Conservation (phyloP, 2,329 filamentous ascomycete species). For the Xylariomycetidae sp. region DNA sequence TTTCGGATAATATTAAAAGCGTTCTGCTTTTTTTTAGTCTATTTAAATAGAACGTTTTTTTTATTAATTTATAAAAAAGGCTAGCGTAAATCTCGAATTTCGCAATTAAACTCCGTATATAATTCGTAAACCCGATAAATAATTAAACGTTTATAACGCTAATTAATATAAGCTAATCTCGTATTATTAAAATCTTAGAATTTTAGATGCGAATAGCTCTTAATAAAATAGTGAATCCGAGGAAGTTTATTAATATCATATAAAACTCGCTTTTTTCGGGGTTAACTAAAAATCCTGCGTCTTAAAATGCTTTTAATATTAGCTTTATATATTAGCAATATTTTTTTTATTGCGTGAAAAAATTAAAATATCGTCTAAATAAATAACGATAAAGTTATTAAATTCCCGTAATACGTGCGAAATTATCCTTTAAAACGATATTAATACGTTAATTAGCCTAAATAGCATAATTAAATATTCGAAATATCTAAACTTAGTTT, state of each 20-base stretch:
- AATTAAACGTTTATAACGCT: conserved; percentile 2
- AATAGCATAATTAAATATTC: neutral
- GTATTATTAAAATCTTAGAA: conserved; percentile 4
- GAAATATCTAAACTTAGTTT: neutral
- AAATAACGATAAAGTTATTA: conserved; percentile 1
- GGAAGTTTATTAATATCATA: neutral
- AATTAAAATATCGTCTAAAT: neutral
- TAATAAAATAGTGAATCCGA: neutral
- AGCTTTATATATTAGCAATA: neutral
- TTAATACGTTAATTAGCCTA: neutral
- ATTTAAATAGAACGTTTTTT: conserved; percentile 1
- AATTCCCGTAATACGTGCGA: neutral
- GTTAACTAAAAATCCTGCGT: neutral
- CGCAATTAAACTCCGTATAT: conserved; percentile 2
- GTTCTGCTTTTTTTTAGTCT: conserved; percentile 3
- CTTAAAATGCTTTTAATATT: too few relatives aligned
- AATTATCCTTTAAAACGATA: neutral
- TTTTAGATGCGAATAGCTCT: conserved; percentile 1
- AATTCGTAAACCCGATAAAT: conserved; percentile 2
- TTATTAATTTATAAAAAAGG: conserved; percentile 2
- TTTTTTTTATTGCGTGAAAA: neutral
- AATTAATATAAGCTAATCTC: conserved; percentile 2
- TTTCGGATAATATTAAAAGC: conserved; percentile 1
- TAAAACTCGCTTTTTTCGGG: conserved; percentile 1
- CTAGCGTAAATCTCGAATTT: conserved; percentile 4